Percentiles rank a stretch among this genome's conserved stretches.
These are phyloP conservation scores for Pyrenophora teres DNA, from an alignment of 2,329 filamentous ascomycete genomes.

Conservation along the genomic window DNA sequence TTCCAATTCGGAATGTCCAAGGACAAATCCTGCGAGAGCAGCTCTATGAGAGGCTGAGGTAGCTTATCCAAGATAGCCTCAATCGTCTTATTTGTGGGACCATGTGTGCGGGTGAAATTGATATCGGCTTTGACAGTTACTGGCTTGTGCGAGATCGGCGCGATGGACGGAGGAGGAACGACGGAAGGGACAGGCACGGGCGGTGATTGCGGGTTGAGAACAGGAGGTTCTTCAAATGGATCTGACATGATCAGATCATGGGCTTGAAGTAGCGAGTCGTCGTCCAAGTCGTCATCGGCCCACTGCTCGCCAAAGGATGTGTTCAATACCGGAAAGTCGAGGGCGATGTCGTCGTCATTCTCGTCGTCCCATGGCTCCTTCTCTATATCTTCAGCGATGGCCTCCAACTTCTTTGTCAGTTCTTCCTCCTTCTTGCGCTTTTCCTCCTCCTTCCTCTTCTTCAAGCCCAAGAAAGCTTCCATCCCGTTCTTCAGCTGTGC, in stretches of 20 bases:
- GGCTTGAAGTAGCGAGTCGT: slow-evolving; percentile 37
- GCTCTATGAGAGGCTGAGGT: slow-evolving; percentile 36
- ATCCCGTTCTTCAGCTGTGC: slow-evolving; percentile 45
- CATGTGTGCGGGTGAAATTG: slow-evolving; percentile 36
- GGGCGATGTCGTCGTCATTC: slow-evolving; percentile 10
- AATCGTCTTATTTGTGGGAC: slow-evolving; percentile 34
- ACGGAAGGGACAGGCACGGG: slow-evolving; percentile 2
- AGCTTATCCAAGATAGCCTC: slow-evolving; percentile 33
- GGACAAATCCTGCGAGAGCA: slow-evolving; percentile 40
- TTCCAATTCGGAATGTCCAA: slow-evolving; percentile 27
- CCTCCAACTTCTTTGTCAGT: slow-evolving; percentile 27
- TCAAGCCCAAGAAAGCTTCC: slow-evolving; percentile 43
- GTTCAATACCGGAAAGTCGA: slow-evolving; percentile 18
- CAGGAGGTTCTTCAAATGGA: slow-evolving; percentile 18
- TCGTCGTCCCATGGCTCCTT: slow-evolving; percentile 42
- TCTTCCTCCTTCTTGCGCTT: slow-evolving; percentile 24
- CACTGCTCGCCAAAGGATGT: slow-evolving; percentile 20
- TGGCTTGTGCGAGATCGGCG: slow-evolving; percentile 1
- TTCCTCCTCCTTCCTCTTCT: slow-evolving; percentile 30
- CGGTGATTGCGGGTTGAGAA: not conserved
- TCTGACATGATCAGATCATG: slow-evolving; percentile 38
- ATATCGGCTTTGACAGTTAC: slow-evolving; percentile 18
- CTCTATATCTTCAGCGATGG: slow-evolving; percentile 27
- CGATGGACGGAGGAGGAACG: not conserved
- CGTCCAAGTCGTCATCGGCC: slow-evolving; percentile 41